Base-by-base conservation (phyloP, 139 green algal species). In the Chlamydomonas sphaeroides region DNA sequence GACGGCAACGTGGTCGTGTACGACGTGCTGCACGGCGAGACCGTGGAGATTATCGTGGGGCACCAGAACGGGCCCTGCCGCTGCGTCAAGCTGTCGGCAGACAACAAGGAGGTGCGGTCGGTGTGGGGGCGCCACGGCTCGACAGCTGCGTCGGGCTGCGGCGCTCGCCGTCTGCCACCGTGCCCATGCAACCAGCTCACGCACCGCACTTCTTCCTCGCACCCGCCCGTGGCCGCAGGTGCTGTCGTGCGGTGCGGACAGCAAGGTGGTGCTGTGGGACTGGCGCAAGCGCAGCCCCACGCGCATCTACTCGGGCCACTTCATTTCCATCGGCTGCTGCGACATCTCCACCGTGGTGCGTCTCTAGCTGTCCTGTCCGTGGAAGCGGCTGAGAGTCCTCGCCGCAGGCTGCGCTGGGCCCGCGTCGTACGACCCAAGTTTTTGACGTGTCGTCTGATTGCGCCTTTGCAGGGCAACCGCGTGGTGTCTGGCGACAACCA, bases 281-380 rank as follows among this genome's bases (percentile, higher is more conserved):
- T 91, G 87, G 87, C 83, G 79, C n/a, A 80, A 59, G 36, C 83
- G 79, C 42, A 68, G 25, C 33, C 61, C 87, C 18, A 48, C 72
- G 26, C 80, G 83, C n/a, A 88, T 91, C 75, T 91, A 86, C 87
- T 85, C 76, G n/a, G 87, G 87, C 48, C 87, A 91, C 83, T 91
- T 91, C 79, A 82, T 91, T 33, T 85, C 78, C 53, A 84, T 91
- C 36, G 84, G 83, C 67, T 87, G 75, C 41, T 91, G 85, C 59
- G 85, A 86, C 49, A 80, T 89, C 20, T 73, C 69, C 28, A 68
- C 61, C n/a, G 28, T 68, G 15, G n/a, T n/a, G n/a, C n/a, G 53
- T 72, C 14, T 15, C 35, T 14, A 39, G 25, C 11, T 3, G 35
- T 30, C 15, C 20, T 18, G 48, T 56, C 15, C 48, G n/a, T n/a